Conservation (phyloP, 345 rosid species). For the Aegle marmelos region DNA sequence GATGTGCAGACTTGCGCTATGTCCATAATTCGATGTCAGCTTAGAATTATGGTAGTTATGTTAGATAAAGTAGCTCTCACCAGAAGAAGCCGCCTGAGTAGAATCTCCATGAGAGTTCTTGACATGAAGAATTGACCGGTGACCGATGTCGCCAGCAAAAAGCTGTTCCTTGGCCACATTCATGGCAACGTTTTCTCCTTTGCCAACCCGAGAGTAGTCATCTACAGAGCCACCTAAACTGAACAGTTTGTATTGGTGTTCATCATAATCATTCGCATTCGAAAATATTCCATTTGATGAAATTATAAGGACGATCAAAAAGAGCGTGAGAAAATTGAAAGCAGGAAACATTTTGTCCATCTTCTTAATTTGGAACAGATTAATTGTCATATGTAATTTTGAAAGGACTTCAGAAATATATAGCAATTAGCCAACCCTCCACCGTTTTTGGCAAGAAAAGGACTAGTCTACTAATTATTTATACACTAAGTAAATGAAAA, state of each 20-base stretch:
- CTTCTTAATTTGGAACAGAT: neutral
- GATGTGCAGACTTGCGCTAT: too few relatives aligned
- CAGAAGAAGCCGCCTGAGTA: conserved; percentile 17
- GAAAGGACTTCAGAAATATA: too few relatives aligned
- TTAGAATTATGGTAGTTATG: too few relatives aligned
- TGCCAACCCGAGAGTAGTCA: conserved; percentile 18
- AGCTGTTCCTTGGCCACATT: conserved; percentile 23
- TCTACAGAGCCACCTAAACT: conserved; percentile 21
- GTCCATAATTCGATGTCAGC: too few relatives aligned
- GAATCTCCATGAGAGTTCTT: conserved; percentile 22
- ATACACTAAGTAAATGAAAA: too few relatives aligned
- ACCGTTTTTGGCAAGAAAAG: too few relatives aligned
- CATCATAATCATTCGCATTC: neutral
- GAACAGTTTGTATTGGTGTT: neutral
- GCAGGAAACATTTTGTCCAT: neutral
- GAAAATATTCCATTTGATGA: neutral
- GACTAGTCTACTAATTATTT: too few relatives aligned
- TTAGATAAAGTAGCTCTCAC: conserved; percentile 3
- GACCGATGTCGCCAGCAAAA: neutral
- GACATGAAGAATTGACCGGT: neutral
- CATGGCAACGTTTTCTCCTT: conserved; percentile 23
- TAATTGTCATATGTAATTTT: too few relatives aligned
- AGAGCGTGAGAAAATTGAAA: neutral
- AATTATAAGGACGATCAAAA: neutral
- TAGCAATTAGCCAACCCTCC: too few relatives aligned